These are phyloP conservation scores for Jackrogersella minutella DNA, from an alignment of 495 filamentous ascomycete species.

Conservation along the genomic window DNA sequence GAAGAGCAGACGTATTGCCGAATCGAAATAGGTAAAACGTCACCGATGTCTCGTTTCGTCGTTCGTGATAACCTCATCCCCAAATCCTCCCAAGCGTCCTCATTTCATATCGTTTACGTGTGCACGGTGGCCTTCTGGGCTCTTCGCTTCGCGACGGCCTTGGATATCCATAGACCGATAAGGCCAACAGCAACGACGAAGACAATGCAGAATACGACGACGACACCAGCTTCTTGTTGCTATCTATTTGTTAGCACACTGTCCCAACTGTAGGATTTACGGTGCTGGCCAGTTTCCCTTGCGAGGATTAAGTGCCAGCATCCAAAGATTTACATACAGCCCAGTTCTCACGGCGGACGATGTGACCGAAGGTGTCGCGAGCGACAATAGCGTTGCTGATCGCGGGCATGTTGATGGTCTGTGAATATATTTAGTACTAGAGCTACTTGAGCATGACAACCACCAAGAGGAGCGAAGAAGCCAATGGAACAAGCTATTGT, in stretches of 20 bases:
- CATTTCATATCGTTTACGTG: constrained; percentile 22
- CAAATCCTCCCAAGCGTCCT: constrained; percentile 14
- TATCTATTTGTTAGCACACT: constrained; percentile 27
- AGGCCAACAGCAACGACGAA: constrained; percentile 60
- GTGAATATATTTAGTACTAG: constrained; percentile 27
- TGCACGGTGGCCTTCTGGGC: constrained; percentile 45
- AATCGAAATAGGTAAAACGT: constrained; percentile 26
- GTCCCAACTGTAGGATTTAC: not conserved
- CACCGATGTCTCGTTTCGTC: constrained; percentile 33
- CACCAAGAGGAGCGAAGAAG: not conserved
- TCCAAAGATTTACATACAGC: constrained; percentile 24
- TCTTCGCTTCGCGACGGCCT: constrained; percentile 50
- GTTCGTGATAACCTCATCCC: constrained; percentile 19
- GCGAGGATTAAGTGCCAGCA: not conserved
- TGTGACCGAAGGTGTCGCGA: constrained; percentile 53
- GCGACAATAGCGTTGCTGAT: constrained; percentile 57
- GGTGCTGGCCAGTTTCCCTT: not conserved
- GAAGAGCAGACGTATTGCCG: constrained; percentile 25
- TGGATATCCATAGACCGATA: constrained; percentile 55
- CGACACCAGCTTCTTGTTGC: constrained; percentile 60
- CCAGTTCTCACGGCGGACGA: constrained; percentile 62
- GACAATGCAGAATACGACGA: constrained; percentile 67
- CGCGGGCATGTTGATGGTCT: constrained; percentile 53
- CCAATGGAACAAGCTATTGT: constrained; percentile 2
- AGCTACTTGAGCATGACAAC: not conserved